Percentiles rank a stretch among this genome's conserved stretches.
Evolutionary conservation across 2,329 filamentous ascomycete genomes (phyloP).

Genomic region (Microascus cirrosus): DNA sequence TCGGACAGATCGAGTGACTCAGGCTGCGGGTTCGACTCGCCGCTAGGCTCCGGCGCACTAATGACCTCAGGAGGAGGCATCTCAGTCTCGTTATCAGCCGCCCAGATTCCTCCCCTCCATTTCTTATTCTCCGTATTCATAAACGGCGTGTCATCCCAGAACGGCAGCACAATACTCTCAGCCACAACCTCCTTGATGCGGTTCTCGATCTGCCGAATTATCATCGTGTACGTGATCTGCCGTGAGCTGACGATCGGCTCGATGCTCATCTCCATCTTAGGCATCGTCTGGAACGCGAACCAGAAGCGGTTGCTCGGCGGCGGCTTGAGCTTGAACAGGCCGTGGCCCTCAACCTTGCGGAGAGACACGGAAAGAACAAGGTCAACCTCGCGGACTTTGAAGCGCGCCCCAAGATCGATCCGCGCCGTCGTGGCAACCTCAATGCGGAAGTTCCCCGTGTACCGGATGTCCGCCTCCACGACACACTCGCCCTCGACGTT

Average conservation of each 20-base stretch:
- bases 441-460: conserved; percentile 78
- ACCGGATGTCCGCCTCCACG: conserved; percentile 77
- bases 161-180: conserved; percentile 82
- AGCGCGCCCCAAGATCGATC: conserved; percentile 77
- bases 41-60: conserved; percentile 21
- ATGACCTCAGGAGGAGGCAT: conserved; percentile 7
- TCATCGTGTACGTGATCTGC: conserved; percentile 89
- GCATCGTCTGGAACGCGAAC: conserved; percentile 89
- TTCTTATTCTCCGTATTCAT: conserved; percentile 66
- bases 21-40: conserved; percentile 32
- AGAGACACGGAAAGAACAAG: conserved; percentile 77
- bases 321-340: conserved; percentile 80
- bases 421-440: conserved; percentile 89
- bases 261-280: conserved; percentile 86
- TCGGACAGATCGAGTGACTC: conserved; percentile 20
- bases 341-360: conserved; percentile 75
- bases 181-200: conserved; percentile 88
- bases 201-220: conserved; percentile 87
- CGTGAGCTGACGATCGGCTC: conserved; percentile 91
- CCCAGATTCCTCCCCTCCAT: conserved; percentile 78
- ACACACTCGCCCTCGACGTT: conserved; percentile 86
- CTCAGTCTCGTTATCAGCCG: conserved; percentile 33
- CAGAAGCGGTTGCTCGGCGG: conserved; percentile 94
- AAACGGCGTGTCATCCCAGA: conserved; percentile 95
- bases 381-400: conserved; percentile 85